Percentiles rank a stretch among this genome's conserved stretches.
Evolutionary conservation across 2,329 filamentous ascomycete species (phyloP).

Genomic region (Metarhizium brunneum): DNA sequence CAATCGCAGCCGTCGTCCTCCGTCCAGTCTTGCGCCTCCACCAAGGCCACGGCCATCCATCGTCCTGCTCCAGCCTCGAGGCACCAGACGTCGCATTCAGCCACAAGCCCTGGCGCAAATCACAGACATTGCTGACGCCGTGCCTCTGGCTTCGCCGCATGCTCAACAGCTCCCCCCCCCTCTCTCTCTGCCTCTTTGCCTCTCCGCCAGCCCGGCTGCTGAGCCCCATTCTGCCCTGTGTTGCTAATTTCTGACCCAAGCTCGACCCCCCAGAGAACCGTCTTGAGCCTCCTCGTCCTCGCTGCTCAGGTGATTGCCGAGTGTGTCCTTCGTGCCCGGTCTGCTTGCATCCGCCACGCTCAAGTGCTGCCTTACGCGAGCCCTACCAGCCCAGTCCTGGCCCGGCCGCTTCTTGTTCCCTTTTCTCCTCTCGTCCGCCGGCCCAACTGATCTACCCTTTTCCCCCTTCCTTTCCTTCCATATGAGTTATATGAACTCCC

Average conservation of each 20-base stretch:
- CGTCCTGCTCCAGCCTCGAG: background rate
- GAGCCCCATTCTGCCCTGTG: conserved; percentile 2
- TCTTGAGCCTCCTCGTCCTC: background rate
- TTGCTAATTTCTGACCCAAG: conserved; percentile 4
- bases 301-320: too few species aligned
- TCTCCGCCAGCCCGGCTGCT: conserved; percentile 1
- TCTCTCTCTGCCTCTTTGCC: background rate
- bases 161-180: background rate
- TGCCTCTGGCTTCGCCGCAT: background rate
- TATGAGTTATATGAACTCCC: conserved; percentile 74
- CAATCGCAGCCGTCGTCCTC: background rate
- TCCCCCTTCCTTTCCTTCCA: conserved; percentile 21
- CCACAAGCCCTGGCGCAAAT: background rate
- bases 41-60: background rate
- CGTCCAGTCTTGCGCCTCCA: background rate
- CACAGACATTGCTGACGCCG: background rate
- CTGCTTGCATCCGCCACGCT: background rate
- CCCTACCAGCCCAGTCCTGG: background rate
- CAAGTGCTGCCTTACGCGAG: background rate
- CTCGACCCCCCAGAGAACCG: background rate
- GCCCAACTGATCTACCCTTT: conserved; percentile 3
- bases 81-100: background rate
- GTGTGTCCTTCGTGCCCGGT: background rate
- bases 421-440: conserved; percentile 1
- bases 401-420: conserved; percentile 3